Base-by-base conservation (phyloP, 768 basidiomycete species). In the Lyophyllum shimeji region DNA sequence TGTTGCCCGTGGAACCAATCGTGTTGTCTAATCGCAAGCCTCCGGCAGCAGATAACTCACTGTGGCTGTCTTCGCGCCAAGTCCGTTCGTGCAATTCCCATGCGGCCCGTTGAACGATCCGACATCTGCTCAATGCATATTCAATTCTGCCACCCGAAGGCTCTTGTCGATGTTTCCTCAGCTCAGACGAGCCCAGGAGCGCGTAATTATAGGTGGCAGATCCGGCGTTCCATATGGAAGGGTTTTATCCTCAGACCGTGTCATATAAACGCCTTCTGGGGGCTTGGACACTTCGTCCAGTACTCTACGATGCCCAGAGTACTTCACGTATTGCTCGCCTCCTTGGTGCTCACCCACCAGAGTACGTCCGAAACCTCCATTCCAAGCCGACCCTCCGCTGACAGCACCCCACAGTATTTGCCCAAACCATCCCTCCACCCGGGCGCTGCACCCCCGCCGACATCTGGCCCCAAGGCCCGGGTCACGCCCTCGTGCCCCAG, bases 381-480 rank as follows among this genome's bases (percentile, higher is more conserved):
- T 20, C 29, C 9, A 25, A 29, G 9, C n/a, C n/a, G n/a, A 29
- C 29, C 29, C 29, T 29, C 29, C 29, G 29, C 29, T 29, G 29
- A 29, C 29, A 29, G 29, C 9, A 20, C 46, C n/a, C 8, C 13
- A 11, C 42, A 58, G 56, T 40, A 17, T 53, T 49, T 31, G 34
- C 57, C 21, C 60, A 58, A n/a, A 21, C 18, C 11, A 21, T 44
- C 24, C 4, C 23, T 18, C 31, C 25, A 2, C 44, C 18, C 15
- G 44, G 52, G 21, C 46, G 48, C 7, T 46, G 40, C n/a, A 51
- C 29, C 0, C 6, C 25, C 11, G 46, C 53, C 1, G 60, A 63
- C 27, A 29, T 55, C 18, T 83, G 82, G 81, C 81, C 81, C 13
- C 66, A 72, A 1, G 82, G 81, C 17, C 81, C 79, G 12, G 82